These are phyloP conservation scores for Serendipita sp. DNA, from an alignment of 768 basidiomycete genomes.

Conservation along the genomic window DNA sequence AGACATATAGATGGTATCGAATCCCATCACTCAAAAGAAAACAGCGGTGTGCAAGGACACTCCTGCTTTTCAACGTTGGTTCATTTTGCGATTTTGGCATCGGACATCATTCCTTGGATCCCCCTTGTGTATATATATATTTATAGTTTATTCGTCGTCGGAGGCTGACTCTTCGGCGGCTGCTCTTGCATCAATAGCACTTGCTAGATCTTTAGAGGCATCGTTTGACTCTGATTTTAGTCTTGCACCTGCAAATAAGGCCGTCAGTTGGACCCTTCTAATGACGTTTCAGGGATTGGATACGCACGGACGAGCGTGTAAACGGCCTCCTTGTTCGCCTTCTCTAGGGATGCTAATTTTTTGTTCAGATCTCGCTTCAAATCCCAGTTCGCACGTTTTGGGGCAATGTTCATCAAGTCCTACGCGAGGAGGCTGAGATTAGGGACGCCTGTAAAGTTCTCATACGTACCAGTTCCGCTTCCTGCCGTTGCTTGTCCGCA, in stretches of 20 bases:
- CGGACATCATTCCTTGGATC: not conserved
- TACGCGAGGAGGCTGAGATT: constrained; percentile 19
- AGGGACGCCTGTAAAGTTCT: not conserved
- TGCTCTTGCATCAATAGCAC: constrained; percentile 56
- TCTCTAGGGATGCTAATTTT: constrained; percentile 75
- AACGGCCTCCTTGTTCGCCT: constrained; percentile 82
- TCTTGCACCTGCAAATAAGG: constrained; percentile 44
- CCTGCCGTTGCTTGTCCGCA: constrained; percentile 72
- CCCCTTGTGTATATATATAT: not conserved
- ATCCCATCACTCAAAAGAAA: not conserved
- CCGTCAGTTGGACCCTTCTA: not conserved
- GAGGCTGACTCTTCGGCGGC: constrained; percentile 1
- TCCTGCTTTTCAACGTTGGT: not conserved
- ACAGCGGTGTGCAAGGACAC: not conserved
- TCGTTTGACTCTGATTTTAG: constrained; percentile 20
- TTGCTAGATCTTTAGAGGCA: constrained; percentile 48
- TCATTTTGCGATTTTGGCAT: not conserved
- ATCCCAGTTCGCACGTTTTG: constrained; percentile 94
- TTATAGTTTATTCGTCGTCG: not conserved
- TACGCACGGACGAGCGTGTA: constrained; percentile 81
- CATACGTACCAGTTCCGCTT: constrained; percentile 67
- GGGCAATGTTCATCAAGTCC: constrained; percentile 96
- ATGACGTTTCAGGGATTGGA: not conserved
- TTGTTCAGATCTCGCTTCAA: constrained; percentile 87
- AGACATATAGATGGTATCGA: not conserved